Conservation (phyloP, 2,329 filamentous ascomycete genomes). For the Talaromyces islandicus region DNA sequence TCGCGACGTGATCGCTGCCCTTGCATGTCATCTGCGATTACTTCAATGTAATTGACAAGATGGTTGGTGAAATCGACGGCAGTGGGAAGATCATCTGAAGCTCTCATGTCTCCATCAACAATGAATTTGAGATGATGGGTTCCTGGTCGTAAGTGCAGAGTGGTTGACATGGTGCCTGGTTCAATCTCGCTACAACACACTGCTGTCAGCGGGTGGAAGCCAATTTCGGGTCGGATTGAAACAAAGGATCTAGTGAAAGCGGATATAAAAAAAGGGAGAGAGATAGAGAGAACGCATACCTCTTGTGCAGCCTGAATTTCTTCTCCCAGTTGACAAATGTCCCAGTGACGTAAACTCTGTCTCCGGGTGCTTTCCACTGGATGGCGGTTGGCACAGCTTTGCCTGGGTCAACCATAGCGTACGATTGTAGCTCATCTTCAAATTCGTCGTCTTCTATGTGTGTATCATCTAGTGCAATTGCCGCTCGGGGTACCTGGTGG, state of each 20-base stretch:
- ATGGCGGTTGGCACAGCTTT: slow-evolving; percentile 78
- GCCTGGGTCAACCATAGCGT: slow-evolving; percentile 61
- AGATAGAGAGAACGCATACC: slow-evolving; percentile 54
- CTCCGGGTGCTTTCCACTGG: slow-evolving; percentile 76
- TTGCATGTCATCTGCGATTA: slow-evolving; percentile 65
- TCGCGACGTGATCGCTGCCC: slow-evolving; percentile 23
- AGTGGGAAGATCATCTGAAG: slow-evolving; percentile 78
- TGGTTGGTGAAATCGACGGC: slow-evolving; percentile 98
- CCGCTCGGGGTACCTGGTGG: slow-evolving; percentile 50
- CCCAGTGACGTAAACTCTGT: slow-evolving; percentile 92
- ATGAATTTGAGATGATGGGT: slow-evolving; percentile 97
- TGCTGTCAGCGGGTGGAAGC: neutral
- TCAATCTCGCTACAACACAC: slow-evolving; percentile 33
- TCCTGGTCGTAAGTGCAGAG: slow-evolving; percentile 78
- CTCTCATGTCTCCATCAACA: slow-evolving; percentile 88
- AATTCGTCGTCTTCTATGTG: slow-evolving; percentile 67
- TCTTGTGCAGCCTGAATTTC: slow-evolving; percentile 79
- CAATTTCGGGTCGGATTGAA: neutral
- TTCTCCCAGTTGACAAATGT: slow-evolving; percentile 97
- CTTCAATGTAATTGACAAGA: slow-evolving; percentile 96
- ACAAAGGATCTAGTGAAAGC: neutral
- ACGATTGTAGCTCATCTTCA: slow-evolving; percentile 64
- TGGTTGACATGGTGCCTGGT: slow-evolving; percentile 63
- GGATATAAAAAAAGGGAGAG: neutral
- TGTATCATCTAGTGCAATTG: slow-evolving; percentile 50